Base-by-base conservation (phyloP, 805 yeast genomes). In the Hanseniaspora thailandica region DNA sequence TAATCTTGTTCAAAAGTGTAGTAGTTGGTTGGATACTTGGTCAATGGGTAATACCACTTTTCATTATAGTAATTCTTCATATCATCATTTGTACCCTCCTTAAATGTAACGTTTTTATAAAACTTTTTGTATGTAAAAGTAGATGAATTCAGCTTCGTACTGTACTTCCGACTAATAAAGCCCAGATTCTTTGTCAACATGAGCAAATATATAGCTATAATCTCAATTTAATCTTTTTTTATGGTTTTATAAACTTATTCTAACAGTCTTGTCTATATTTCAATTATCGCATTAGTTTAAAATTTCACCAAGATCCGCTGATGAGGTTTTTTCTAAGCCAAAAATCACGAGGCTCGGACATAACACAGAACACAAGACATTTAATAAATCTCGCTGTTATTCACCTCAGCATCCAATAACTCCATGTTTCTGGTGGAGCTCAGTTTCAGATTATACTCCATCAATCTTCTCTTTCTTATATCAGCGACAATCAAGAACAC, bases 301-400 rank as follows among this genome's bases (percentile, higher is more conserved):
- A n/a, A n/a, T n/a, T n/a, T n/a, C n/a, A n/a, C n/a, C n/a, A n/a
- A n/a, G n/a, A n/a, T n/a, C n/a, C n/a, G n/a, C n/a, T n/a, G n/a
- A n/a, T n/a, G n/a, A n/a, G n/a, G n/a, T 19, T 38, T 38, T 38
- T 38, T 38, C 5, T 20, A n/a, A 17, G 26, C 23, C 19, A 6
- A 20, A 38, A 19, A 38, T 7, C 12, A 5, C 19, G 1, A 20
- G 26, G 6, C 15, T 19, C 36, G 36, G 36, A 33, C 36, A 33
- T 33, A n/a, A 33, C 6, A 35, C 19, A 35, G 3, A 35, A 33
- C 19, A 15, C n/a, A n/a, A n/a, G n/a, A n/a, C n/a, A n/a, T n/a
- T n/a, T 35, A 50, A 17, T 50, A 50, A 3, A 50, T 50, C 25
- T 50, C 54, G 28, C 43, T 47, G n/a, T 50, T 39, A 23, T 50